Percentiles rank a stretch among this genome's conserved stretches.
phyloP scores from a whole-genome alignment of 352 stramenopile species.

The Phytophthora niederhauseri region DNA sequence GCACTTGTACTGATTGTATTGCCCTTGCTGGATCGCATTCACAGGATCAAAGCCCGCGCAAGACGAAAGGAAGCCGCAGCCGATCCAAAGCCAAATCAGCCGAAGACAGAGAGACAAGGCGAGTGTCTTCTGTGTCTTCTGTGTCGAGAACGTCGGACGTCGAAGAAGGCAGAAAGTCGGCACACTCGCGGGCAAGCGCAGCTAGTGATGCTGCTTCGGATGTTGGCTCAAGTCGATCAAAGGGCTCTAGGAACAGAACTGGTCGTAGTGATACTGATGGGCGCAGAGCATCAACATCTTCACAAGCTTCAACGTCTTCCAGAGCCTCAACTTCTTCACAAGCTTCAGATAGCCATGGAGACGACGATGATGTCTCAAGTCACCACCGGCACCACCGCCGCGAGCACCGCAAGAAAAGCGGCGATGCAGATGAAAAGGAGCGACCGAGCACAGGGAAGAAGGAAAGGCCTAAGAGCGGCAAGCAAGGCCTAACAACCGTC shows the following conservation, averaged over 20 bases:
- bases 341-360: conserved; percentile 6
- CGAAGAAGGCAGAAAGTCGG: conserved; percentile 4
- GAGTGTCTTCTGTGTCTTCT: conserved; percentile 15
- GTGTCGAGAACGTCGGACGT: conserved; percentile 10
- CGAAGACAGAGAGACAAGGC: conserved; percentile 11
- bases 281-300: conserved; percentile 30
- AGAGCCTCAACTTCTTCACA: conserved; percentile 22
- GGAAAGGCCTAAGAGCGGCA: conserved; percentile 25
- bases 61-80: conserved; percentile 30
- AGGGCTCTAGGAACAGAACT: conserved; percentile 11
- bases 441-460: conserved; percentile 24
- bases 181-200: conserved; percentile 8
- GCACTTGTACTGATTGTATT: not conserved
- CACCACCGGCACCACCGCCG: conserved; percentile 9
- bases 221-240: conserved; percentile 21
- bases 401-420: conserved; percentile 23
- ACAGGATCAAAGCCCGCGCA: conserved; percentile 40
- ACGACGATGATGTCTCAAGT: conserved; percentile 5
- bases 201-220: conserved; percentile 14
- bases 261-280: conserved; percentile 14
- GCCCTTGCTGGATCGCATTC: not conserved
- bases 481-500: not conserved
- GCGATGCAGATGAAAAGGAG: conserved; percentile 16
- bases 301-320: conserved; percentile 12
- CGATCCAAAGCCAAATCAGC: conserved; percentile 20